Conservation (phyloP, 768 basidiomycete species). For the Boletales sp. region DNA sequence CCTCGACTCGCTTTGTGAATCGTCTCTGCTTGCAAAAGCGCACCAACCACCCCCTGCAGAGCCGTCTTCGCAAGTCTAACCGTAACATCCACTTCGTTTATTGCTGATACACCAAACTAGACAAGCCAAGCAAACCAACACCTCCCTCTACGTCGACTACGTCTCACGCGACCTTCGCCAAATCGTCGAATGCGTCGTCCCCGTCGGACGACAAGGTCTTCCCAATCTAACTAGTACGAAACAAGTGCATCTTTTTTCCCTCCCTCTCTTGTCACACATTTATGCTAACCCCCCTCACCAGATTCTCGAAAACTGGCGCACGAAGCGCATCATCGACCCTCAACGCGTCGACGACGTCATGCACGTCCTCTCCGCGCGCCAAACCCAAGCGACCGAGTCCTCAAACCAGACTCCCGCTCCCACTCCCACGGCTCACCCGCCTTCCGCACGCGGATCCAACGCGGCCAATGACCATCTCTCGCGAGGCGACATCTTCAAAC, state of each 20-base stretch:
- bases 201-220: slow-evolving; percentile 80
- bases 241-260: slow-evolving; percentile 53
- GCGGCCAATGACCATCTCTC: slow-evolving; percentile 36
- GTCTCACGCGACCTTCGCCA: slow-evolving; percentile 73
- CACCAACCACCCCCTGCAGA: slow-evolving; percentile 34
- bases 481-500: slow-evolving; percentile 70
- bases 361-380: slow-evolving; percentile 48
- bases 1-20: slow-evolving; percentile 83
- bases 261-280: background rate
- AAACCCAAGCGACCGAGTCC: slow-evolving; percentile 19
- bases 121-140: slow-evolving; percentile 31
- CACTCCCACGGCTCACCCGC: slow-evolving; percentile 14
- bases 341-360: slow-evolving; percentile 73
- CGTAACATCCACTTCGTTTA: too few species aligned
- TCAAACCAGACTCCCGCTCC: background rate
- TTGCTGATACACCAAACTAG: slow-evolving; percentile 9
- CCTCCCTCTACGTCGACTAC: slow-evolving; percentile 70
- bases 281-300: slow-evolving; percentile 21
- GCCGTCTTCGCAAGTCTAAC: slow-evolving; percentile 18
- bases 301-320: slow-evolving; percentile 92
- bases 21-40: slow-evolving; percentile 65
- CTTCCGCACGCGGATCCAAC: slow-evolving; percentile 1
- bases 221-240: slow-evolving; percentile 85
- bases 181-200: slow-evolving; percentile 84
- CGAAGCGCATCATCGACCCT: slow-evolving; percentile 78